phyloP scores from a whole-genome alignment of 2,329 filamentous ascomycete species.

The Mollisiaceae sp. region DNA sequence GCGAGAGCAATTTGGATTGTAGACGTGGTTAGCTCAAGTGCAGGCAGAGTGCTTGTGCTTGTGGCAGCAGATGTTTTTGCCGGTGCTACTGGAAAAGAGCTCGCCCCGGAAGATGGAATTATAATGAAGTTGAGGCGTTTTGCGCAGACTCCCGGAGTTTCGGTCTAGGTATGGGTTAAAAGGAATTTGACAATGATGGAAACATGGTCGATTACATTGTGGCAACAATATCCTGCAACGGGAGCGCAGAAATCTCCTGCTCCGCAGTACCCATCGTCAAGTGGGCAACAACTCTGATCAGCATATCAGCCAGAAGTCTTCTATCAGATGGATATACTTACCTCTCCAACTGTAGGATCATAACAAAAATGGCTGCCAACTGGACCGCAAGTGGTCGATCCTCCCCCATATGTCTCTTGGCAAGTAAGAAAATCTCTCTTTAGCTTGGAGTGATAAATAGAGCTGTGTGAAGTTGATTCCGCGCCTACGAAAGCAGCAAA shows the following conservation, averaged over 20 bases:
- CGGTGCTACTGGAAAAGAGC: background rate
- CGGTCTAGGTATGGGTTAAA: background rate
- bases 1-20: slow-evolving; percentile 7
- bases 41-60: background rate
- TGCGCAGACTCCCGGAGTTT: background rate
- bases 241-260: slow-evolving; percentile 30
- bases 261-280: slow-evolving; percentile 31
- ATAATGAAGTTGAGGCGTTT: background rate
- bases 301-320: background rate
- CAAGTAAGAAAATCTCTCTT: slow-evolving; percentile 28
- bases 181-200: background rate
- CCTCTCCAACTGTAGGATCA: slow-evolving; percentile 33
- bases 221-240: slow-evolving; percentile 31
- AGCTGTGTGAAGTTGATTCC: slow-evolving; percentile 11
- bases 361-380: slow-evolving; percentile 28
- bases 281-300: slow-evolving; percentile 27
- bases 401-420: slow-evolving; percentile 28
- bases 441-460: background rate
- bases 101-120: background rate
- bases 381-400: slow-evolving; percentile 25
- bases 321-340: slow-evolving; percentile 1
- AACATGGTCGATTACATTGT: slow-evolving; percentile 21
- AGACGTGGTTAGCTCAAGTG: background rate
- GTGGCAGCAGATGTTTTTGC: background rate
- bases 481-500: slow-evolving; percentile 14